Conservation (phyloP, 768 basidiomycete genomes). For the Cubamyces lactineus region DNA sequence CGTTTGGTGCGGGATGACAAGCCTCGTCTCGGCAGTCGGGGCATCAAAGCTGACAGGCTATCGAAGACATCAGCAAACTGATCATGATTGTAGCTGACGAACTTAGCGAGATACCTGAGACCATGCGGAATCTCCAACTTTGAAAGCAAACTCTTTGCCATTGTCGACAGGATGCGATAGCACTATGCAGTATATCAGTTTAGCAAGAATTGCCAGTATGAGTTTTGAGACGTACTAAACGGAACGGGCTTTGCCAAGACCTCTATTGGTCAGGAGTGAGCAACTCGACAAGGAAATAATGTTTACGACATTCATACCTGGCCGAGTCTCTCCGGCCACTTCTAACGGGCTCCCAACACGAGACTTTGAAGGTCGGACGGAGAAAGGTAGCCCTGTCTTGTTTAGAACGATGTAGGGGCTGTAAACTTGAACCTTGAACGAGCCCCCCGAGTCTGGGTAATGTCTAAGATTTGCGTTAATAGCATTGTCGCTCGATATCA, state of each 20-base stretch:
- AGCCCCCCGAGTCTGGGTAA: conserved; percentile 89
- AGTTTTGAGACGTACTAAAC: conserved; percentile 67
- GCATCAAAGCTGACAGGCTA: conserved; percentile 90
- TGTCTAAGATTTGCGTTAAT: conserved; percentile 45
- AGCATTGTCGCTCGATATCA: not conserved
- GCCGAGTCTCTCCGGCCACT: conserved; percentile 78
- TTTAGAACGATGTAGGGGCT: conserved; percentile 89
- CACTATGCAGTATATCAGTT: conserved; percentile 50
- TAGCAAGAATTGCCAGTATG: not conserved
- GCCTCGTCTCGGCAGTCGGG: conserved; percentile 84
- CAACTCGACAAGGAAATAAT: not conserved
- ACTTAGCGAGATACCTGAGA: conserved; percentile 52
- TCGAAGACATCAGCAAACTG: not conserved
- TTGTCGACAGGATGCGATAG: conserved; percentile 81
- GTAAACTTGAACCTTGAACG: conserved; percentile 95
- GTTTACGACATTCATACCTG: conserved; percentile 46
- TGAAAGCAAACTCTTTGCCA: conserved; percentile 84
- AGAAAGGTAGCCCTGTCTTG: conserved; percentile 88
- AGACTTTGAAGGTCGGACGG: conserved; percentile 64
- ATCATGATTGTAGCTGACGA: not conserved
- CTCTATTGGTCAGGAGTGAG: conserved; percentile 37
- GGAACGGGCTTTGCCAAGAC: conserved; percentile 59
- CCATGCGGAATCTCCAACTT: conserved; percentile 83
- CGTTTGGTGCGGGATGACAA: conserved; percentile 66
- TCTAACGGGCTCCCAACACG: conserved; percentile 70